phyloP scores from a whole-genome alignment of 768 basidiomycete species.

The Pleurotus pulmonarius region DNA sequence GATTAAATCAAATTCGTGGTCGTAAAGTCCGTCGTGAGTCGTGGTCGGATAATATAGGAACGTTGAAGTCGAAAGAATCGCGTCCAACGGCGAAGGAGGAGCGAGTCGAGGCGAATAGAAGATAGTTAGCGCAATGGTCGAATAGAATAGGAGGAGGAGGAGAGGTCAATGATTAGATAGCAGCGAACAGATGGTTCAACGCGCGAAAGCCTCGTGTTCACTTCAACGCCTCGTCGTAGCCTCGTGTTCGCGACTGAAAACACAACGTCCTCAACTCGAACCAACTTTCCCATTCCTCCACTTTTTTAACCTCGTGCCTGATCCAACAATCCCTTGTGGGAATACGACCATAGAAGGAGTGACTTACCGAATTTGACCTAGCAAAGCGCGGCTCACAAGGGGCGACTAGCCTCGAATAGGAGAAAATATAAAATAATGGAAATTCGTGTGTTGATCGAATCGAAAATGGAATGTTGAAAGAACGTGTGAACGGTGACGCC shows the following conservation, averaged over 20 bases:
- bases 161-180: conserved; percentile 3
- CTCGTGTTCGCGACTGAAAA: conserved; percentile 8
- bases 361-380: neutral
- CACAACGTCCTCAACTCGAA: conserved; percentile 2
- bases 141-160: neutral
- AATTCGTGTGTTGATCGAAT: neutral
- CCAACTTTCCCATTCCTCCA: neutral
- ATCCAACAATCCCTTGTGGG: neutral
- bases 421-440: neutral
- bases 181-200: neutral
- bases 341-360: neutral
- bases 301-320: conserved; percentile 8
- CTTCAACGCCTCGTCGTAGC: conserved; percentile 8
- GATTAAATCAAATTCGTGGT: neutral
- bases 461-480: neutral
- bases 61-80: neutral
- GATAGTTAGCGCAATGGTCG: neutral
- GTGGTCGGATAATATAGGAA: neutral
- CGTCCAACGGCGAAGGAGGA: neutral
- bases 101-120: neutral
- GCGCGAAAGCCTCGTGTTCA: conserved; percentile 2
- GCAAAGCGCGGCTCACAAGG: neutral
- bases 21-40: neutral
- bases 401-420: neutral
- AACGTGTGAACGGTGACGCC: neutral